These are phyloP conservation scores for Arxiozyma heterogenica DNA, from an alignment of 1,139 yeast species.

Conservation along the genomic window DNA sequence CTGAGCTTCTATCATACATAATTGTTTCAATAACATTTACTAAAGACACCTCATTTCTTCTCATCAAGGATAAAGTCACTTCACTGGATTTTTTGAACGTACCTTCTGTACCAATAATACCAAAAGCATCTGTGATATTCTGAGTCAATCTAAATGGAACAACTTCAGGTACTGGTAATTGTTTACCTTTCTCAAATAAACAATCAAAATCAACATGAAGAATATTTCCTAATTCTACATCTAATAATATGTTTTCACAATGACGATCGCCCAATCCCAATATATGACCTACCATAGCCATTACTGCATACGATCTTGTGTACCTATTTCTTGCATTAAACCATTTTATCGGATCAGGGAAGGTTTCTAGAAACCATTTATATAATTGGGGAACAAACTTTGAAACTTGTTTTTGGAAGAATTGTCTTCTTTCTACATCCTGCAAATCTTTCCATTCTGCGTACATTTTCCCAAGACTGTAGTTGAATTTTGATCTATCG, in stretches of 20 bases:
- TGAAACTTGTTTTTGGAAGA: conserved; percentile 28
- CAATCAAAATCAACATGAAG: conserved; percentile 97
- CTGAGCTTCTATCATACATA: conserved; percentile 52
- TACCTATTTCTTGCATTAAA: conserved; percentile 66
- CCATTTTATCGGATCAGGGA: conserved; percentile 89
- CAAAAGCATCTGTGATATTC: conserved; percentile 85
- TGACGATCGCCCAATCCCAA: conserved; percentile 92
- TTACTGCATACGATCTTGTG: conserved; percentile 80
- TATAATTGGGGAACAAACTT: conserved; percentile 68
- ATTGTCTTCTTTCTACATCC: conserved; percentile 19
- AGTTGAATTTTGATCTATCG: conserved; percentile 33
- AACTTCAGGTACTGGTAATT: conserved; percentile 58
- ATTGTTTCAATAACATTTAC: conserved; percentile 91
- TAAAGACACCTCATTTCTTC: conserved; percentile 77
- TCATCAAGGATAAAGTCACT: conserved; percentile 62
- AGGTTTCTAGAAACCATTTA: conserved; percentile 80
- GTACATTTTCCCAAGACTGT: conserved; percentile 20
- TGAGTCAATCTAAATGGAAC: conserved; percentile 91
- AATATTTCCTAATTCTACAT: conserved; percentile 66
- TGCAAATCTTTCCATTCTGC: conserved; percentile 24
- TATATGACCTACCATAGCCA: conserved; percentile 95
- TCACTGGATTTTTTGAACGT: conserved; percentile 79
- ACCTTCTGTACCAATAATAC: conserved; percentile 86
- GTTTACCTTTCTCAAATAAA: conserved; percentile 64
- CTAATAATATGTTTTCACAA: conserved; percentile 77